Evolutionary conservation across 495 filamentous ascomycete genomes (phyloP), one percentile per base, ranked within the genome.

Genomic region (Xylaria palmicola): DNA sequence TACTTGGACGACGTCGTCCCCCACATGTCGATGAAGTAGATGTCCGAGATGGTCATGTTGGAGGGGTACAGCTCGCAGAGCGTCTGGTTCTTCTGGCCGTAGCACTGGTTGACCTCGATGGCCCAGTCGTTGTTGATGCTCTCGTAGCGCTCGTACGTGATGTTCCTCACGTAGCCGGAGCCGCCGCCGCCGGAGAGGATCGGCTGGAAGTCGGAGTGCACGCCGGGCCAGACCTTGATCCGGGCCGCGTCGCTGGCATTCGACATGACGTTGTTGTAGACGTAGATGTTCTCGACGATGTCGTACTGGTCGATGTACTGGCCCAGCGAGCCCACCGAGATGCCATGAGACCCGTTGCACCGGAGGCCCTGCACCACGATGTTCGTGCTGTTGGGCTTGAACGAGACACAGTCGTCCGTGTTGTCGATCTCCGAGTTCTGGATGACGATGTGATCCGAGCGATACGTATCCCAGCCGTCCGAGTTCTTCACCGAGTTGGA

Each of bases 351-450:
- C 47, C 88, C 88, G 57, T 86, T 87, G 73, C 88, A 91, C 56
- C 77, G 75, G 19, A 91, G 68, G 58, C 87, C 87, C 69, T 90
- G 86, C 17, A 90, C 83, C 6, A 91, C 74, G 54, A 91, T 85
- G 55, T 90, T 78, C n/a, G 86, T 89, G 69, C 80, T 86, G 70
- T 90, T 90, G 1, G 88, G 88, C 70, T 91, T 90, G 80, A 90
- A 90, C 10, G 85, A 85, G n/a, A 90, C 87, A 60, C 87, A 90
- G 67, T 90, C 82, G 77, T 91, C 87, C 24, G 85, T 85, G 55
- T 90, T 90, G 65, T 86, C 78, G 54, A 91, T 81, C 17, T 81
- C 75, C 1, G 84, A 87, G 68, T 91, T 82, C 65, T 90, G 87
- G 41, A 90, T 89, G 1, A 85, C 82, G 53, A 88, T 81, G 36